Conservation (phyloP, 768 basidiomycete species). For the Harrya chromipes region DNA sequence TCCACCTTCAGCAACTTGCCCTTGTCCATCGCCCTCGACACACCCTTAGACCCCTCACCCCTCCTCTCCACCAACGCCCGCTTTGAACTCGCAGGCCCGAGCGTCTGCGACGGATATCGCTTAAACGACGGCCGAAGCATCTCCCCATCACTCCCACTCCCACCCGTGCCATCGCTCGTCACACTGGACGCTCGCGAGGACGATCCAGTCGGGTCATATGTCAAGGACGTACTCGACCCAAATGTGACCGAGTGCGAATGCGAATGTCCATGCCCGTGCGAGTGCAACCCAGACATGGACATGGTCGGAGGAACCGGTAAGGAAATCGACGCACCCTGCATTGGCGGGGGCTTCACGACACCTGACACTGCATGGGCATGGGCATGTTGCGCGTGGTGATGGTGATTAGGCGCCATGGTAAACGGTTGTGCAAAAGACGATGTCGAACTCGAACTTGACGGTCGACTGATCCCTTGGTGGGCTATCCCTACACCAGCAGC, state of each 20-base stretch:
- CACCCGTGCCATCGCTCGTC: conserved; percentile 30
- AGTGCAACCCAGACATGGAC: conserved; percentile 10
- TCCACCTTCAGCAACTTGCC: background rate
- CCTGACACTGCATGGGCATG: background rate
- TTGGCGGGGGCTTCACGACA: conserved; percentile 23
- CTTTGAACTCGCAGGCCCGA: conserved; percentile 61
- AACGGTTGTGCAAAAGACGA: conserved; percentile 44
- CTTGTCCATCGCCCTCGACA: conserved; percentile 4
- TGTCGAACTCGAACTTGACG: conserved; percentile 36
- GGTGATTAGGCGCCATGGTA: conserved; percentile 20
- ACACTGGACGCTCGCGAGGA: conserved; percentile 30
- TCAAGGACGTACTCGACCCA: conserved; percentile 9
- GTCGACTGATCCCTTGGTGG: conserved; percentile 31
- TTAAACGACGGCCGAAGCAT: conserved; percentile 64
- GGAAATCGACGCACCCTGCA: conserved; percentile 32
- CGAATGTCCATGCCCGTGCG: background rate
- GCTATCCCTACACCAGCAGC: background rate
- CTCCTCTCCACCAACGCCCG: conserved; percentile 41
- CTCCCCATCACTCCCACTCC: conserved; percentile 32
- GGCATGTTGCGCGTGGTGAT: conserved; percentile 2
- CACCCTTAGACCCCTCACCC: conserved; percentile 15
- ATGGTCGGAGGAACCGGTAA: conserved; percentile 31
- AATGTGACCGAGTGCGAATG: conserved; percentile 3
- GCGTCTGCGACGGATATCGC: conserved; percentile 66
- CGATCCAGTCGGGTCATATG: conserved; percentile 19